Evolutionary conservation across 441 rosid genomes (phyloP).

Genomic region (Syzygium syzygioides): DNA sequence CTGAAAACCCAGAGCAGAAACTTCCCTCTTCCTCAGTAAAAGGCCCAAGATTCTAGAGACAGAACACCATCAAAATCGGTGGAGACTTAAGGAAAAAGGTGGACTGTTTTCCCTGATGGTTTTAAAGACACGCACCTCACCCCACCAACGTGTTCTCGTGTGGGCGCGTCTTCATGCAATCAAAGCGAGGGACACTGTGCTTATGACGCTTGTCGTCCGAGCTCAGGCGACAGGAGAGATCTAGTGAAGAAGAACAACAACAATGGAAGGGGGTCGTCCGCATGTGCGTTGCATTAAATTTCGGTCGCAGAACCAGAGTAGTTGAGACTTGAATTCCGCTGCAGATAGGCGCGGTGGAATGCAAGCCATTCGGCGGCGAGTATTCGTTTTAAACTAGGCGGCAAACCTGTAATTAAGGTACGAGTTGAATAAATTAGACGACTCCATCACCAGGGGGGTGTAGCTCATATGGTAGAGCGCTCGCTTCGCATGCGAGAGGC

Average conservation of each 20-base stretch:
- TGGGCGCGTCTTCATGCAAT: neutral
- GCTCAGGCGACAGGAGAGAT: neutral
- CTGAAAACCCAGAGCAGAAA: neutral
- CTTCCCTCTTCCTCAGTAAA: neutral
- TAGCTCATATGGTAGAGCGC: constrained; percentile 20
- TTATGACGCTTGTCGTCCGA: neutral
- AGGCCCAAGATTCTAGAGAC: neutral
- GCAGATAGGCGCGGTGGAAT: neutral
- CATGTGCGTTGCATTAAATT: neutral
- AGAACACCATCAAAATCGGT: neutral
- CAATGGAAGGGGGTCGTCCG: neutral
- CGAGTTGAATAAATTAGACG: accelerated
- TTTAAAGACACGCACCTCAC: neutral
- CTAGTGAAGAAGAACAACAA: neutral
- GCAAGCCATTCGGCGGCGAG: neutral
- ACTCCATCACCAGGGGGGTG: accelerated
- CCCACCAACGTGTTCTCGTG: neutral
- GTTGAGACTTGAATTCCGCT: neutral
- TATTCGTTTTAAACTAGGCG: neutral
- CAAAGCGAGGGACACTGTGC: neutral
- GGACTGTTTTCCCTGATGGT: neutral
- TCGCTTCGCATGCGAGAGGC: constrained; percentile 21
- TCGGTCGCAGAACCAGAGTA: neutral
- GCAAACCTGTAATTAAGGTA: accelerated
- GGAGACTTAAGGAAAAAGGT: neutral